Conservation (phyloP, 2,329 filamentous ascomycete genomes). For the Didymella glomerata region DNA sequence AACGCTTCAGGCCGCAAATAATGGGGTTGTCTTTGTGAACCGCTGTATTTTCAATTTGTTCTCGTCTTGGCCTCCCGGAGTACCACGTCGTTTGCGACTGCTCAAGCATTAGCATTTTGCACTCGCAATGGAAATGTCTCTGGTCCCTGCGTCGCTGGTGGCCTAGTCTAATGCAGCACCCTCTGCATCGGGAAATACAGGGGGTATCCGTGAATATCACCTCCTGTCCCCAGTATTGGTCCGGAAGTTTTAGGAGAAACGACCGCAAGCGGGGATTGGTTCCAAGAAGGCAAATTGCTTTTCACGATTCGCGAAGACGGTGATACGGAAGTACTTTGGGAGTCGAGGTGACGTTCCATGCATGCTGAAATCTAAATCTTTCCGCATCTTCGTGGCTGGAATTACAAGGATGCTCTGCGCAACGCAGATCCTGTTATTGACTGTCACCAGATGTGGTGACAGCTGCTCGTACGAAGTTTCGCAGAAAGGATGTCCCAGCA, state of each 20-base stretch:
- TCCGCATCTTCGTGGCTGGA: background rate
- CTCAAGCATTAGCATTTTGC: background rate
- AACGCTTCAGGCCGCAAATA: background rate
- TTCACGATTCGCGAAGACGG: background rate
- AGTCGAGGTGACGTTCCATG: background rate
- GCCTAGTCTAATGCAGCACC: conserved; percentile 6
- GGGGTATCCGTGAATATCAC: background rate
- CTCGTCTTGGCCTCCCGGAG: background rate
- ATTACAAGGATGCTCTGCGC: background rate
- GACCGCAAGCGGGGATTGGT: too few relatives aligned
- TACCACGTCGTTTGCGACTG: background rate
- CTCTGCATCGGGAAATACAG: conserved; percentile 10
- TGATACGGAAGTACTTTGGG: background rate
- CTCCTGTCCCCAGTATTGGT: background rate
- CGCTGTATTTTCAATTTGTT: background rate
- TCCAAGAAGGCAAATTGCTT: background rate
- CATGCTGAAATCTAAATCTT: background rate
- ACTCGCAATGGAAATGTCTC: background rate
- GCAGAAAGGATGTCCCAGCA: background rate
- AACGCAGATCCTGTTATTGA: conserved; percentile 2
- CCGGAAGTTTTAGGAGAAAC: background rate
- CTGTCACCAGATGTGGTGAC: background rate
- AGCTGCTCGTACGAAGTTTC: background rate
- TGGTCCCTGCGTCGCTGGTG: conserved; percentile 10
- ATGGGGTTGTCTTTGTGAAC: background rate